Evolutionary conservation across 2,329 filamentous ascomycete genomes (phyloP), one percentile per base, ranked within the genome.

Genomic region (Colletotrichum incanum): DNA sequence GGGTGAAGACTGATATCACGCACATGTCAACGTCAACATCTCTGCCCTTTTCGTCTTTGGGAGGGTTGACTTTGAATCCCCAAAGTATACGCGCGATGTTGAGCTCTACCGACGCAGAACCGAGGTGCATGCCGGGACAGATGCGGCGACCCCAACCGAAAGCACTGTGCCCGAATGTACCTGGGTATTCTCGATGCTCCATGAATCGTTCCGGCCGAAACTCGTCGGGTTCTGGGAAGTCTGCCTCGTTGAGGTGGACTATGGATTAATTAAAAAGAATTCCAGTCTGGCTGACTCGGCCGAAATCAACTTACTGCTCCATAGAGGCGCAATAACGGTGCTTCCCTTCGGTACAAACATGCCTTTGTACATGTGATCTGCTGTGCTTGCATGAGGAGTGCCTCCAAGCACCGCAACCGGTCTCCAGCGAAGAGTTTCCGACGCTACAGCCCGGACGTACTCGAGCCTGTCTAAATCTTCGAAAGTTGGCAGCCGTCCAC

Each of bases 31-130:
- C 81, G 0, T 83, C 81, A 14, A 83, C 71, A 1, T 81, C 74
- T 12, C 47, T 62, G 7, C 65, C 65, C 5, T 49, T 52, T 3
- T 61, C 47, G 5, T 69, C 72, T 2, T 45, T 23, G 8, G 20
- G 58, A 2, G 80, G 77, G 1, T 67, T 72, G 7, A 86, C 77
- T 0, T 86, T 76, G 56, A 90, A 90, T 0, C 82, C 88, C 89
- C 89, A 91, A 0, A 91, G 77, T 0, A 87, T 79, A 1, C 85
- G 83, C 0, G 86, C 82, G 26, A 88, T 83, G 45, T 82, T 85
- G 1, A 87, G 76, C 1, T 82, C 80, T 0, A 90, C 80, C 0
- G 84, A 88, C 0, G 86, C 84, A 56, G 87, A 84, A 0, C 86
- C 87, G 1, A 90, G 82, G 66, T 90, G 87, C 74, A 88, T 80